Percentiles rank a stretch among this genome's conserved stretches.
Conservation (phyloP, 352 stramenopile species). For the Globisporangium alternatum region DNA sequence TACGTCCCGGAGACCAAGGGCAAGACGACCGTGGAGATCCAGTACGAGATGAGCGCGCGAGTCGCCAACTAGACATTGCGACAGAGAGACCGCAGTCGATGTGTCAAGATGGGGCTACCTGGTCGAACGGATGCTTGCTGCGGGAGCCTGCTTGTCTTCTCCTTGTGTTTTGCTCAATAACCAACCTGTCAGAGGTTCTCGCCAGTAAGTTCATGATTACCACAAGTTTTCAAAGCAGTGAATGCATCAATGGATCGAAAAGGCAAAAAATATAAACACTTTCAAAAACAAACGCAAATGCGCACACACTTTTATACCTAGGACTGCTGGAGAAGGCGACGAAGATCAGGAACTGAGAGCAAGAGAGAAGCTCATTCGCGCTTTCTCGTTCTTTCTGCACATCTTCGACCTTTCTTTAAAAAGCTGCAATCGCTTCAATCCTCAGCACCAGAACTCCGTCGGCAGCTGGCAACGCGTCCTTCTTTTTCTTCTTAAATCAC, state of each 20-base stretch:
- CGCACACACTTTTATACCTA: conserved; percentile 14
- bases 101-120: neutral
- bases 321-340: conserved; percentile 1
- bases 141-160: neutral
- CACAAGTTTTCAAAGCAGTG: neutral
- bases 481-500: neutral
- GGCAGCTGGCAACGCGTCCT: neutral
- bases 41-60: conserved; percentile 46
- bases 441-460: neutral
- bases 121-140: neutral
- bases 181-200: neutral
- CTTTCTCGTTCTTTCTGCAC: neutral
- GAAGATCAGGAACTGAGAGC: neutral
- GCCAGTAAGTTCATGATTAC: neutral
- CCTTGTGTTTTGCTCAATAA: neutral
- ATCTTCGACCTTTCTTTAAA: conserved; percentile 5
- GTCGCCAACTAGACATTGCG: conserved; percentile 3
- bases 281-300: conserved; percentile 14
- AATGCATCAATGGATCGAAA: neutral
- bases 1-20: conserved; percentile 91
- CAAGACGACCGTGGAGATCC: conserved; percentile 75
- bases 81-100: neutral
- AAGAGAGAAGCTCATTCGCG: neutral
- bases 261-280: conserved; percentile 14
- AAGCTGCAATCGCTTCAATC: conserved; percentile 10